phyloP scores from a whole-genome alignment of 2,329 filamentous ascomycete genomes.

The Exophiala sideris region DNA sequence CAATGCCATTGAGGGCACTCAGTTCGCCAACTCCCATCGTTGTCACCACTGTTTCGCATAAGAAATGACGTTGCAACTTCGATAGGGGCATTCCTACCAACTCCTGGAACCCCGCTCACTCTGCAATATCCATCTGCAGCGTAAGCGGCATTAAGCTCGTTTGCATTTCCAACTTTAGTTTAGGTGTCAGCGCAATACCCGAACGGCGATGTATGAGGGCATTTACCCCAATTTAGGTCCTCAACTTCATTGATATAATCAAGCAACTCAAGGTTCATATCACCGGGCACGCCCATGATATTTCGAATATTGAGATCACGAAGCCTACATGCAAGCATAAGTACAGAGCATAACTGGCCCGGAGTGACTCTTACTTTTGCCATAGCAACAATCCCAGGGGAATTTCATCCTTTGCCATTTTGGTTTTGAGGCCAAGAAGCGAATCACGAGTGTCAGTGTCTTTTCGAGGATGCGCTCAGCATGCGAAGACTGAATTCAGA shows the following conservation, averaged over 20 bases:
- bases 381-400: background rate
- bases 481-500: too few relatives aligned
- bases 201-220: background rate
- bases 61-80: background rate
- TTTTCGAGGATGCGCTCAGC: too few relatives aligned
- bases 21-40: constrained; percentile 58
- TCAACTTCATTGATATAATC: constrained; percentile 5
- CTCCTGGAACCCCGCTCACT: constrained; percentile 59
- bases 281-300: constrained; percentile 51
- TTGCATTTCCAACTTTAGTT: constrained; percentile 32
- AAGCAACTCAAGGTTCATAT: constrained; percentile 28
- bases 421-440: background rate
- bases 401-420: background rate
- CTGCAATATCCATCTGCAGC: constrained; percentile 76
- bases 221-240: background rate
- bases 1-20: constrained; percentile 31
- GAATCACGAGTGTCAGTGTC: too few relatives aligned
- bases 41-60: constrained; percentile 38
- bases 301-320: constrained; percentile 46
- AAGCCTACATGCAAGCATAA: constrained; percentile 36
- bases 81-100: background rate
- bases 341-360: background rate
- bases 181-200: background rate
- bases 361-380: background rate
- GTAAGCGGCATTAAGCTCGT: constrained; percentile 65